Base-by-base conservation (phyloP, 2,329 filamentous ascomycete species). In the Hypoxylon sp. region DNA sequence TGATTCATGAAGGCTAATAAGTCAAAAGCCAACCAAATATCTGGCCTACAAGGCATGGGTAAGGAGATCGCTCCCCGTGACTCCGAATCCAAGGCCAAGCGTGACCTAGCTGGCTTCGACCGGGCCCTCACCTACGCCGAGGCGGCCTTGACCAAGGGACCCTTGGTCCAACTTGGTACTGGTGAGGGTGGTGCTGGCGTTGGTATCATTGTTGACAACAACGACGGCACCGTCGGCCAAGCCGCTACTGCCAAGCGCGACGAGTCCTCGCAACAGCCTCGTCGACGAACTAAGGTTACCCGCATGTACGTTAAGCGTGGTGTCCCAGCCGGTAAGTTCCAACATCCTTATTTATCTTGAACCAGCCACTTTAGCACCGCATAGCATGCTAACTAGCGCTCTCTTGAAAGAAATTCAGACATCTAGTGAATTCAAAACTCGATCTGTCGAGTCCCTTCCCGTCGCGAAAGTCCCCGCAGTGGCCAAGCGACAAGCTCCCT, bases 221-320 rank as follows among this genome's bases (percentile, higher is more conserved):
- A 57, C 32, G 68, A 40, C 20, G 59, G 61, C n/a, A 51, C 48
- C n/a, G 63, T 61, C 12, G 61, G 48, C 40, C 59, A 20, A 11
- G 59, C 23, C 7, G 48, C 50, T 9, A 55, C 42, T 5, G 65
- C 66, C 54, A 63, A 64, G 25, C 58, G 62, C 20, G 63, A 62
- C 23, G 34, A 55, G n/a, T 59, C 55, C 25, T 38, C 60, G 20
- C 9, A 5, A 25, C 61, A 67, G 26, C 69, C 69, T n/a, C 67
- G 66, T 44, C 69, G 69, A 32, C 71, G 72, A 34, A 69, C 73
- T 45, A 75, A 73, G 64, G 73, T 77, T 48, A 76, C 75, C 35
- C 75, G 73, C 55, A 76, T 77, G 74, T 77, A 74, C 51, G 69
- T 76, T 47, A 71, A 73, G 62, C 71, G 73, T 30, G 75, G 74